Conservation (phyloP, 257 asterid genomes). For the Solanum bukasovii region DNA sequence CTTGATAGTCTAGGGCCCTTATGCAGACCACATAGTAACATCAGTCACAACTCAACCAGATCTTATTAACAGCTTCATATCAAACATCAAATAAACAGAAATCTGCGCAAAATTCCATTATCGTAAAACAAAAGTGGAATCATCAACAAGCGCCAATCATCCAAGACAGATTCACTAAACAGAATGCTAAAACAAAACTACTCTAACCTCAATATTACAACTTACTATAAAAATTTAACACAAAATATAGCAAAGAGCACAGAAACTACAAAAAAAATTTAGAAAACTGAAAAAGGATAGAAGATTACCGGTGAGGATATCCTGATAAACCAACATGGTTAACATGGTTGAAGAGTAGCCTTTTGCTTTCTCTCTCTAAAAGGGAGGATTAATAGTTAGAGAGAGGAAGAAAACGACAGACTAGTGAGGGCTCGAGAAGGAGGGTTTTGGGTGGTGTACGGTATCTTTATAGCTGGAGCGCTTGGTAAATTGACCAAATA, state of each 20-base stretch:
- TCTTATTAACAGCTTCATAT: background rate
- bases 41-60: background rate
- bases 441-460: too few species aligned
- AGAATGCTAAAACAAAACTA: background rate
- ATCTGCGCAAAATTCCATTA: background rate
- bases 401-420: background rate
- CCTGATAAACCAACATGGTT: constrained; percentile 62
- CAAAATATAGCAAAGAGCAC: background rate
- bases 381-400: background rate
- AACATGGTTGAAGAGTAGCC: constrained; percentile 23
- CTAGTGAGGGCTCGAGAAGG: too few species aligned
- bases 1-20: background rate
- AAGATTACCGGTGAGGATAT: constrained; percentile 18
- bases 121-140: background rate
- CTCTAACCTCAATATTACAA: background rate
- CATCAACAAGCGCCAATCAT: background rate
- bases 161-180: background rate
- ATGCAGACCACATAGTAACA: background rate
- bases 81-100: background rate
- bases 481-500: background rate
- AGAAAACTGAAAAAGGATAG: background rate
- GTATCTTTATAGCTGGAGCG: background rate
- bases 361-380: background rate
- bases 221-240: too few species aligned
- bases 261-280: background rate